Conservation (phyloP, 2,329 filamentous ascomycete species). For the Colletotrichum aenigma region DNA sequence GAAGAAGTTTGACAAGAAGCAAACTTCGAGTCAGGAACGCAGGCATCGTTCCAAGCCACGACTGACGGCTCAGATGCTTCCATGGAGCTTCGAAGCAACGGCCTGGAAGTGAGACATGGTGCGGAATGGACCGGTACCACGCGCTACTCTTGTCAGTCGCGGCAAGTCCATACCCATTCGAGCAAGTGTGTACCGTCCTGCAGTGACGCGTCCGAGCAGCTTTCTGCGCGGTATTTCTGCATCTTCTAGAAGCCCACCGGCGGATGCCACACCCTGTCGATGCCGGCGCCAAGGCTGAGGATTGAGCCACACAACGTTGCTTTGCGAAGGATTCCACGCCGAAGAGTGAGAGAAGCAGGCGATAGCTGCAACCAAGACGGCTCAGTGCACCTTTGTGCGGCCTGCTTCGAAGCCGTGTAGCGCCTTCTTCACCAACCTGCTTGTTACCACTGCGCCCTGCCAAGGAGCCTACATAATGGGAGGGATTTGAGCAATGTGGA, state of each 20-base stretch:
- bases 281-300: neutral
- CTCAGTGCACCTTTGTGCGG: neutral
- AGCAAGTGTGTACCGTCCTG: neutral
- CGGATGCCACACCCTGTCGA: neutral
- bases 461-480: neutral
- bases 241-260: slow-evolving; percentile 8
- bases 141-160: neutral
- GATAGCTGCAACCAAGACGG: neutral
- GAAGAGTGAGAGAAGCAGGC: neutral
- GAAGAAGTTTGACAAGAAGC: neutral
- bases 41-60: neutral
- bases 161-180: neutral
- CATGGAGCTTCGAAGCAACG: neutral
- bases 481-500: neutral
- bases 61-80: neutral
- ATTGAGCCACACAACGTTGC: neutral
- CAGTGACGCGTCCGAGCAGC: neutral
- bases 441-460: neutral
- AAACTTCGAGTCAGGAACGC: neutral
- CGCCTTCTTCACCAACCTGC: neutral
- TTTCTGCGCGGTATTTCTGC: neutral
- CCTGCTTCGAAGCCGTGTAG: neutral
- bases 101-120: neutral
- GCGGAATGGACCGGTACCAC: neutral
- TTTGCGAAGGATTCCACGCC: neutral